Base-by-base conservation (phyloP, 768 basidiomycete species). In the Russula dissimulans region DNA sequence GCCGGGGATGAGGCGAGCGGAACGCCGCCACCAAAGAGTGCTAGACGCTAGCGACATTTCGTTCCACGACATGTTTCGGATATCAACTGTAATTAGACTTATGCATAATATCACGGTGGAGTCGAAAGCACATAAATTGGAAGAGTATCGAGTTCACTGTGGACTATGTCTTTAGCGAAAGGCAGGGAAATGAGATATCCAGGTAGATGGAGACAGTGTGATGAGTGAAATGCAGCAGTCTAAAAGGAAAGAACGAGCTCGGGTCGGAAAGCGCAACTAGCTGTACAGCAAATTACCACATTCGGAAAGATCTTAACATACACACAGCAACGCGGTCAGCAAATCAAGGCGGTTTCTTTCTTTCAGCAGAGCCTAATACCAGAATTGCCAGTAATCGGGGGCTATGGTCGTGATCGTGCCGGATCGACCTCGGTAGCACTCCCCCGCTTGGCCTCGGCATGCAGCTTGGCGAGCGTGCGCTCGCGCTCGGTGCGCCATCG, bases 1-100 rank as follows among this genome's bases (percentile, higher is more conserved):
- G 88, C 87, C 4, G 81, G 72, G 1, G 86, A 86, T 36, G 89
- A 91, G 57, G 77, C 79, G n/a, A 71, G 74, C 22, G 85, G 80
- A 14, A 78, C 84, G 4, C 89, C 88, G 6, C 81, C 86, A 9
- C 69, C 83, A 29, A 92, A 92, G 76, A 73, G 71, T 57, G 71
- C 72, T 54, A 58, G 59, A 39, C 56, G 38, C 17, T 65, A 36
- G 38, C 18, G 34, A 8, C 17, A 34, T 51, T 34, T 36, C 31
- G 17, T 42, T 46, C n/a, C 22, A 11, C 3, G 22, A 4, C 1
- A 18, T 29, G 31, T 31, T 18, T 34, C 18, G 14, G 31, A 34
- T 18, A 17, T 38, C 10, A 17, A 29, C 38, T 7, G 31, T 34
- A 34, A 12, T 45, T 60, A 29, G 44, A 51, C 48, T 51, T 61